A percentile compares a stretch with the other conserved stretches of the same genome.
Evolutionary conservation across 1,284 basidiomycete species (phyloP).

Genomic region (Caloboletus firmus): DNA sequence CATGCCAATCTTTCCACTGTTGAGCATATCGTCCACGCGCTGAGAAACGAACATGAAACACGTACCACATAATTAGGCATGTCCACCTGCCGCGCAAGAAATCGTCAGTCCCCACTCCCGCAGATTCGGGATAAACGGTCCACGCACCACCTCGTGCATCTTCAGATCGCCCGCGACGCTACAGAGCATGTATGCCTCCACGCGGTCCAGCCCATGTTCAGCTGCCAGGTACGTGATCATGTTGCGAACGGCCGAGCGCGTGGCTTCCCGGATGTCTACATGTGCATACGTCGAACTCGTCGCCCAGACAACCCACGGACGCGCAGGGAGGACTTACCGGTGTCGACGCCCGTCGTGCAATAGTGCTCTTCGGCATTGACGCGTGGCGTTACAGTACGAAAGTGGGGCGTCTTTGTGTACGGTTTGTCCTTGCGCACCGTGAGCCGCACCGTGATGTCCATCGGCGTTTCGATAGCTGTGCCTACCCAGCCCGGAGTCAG

Average conservation of each 20-base stretch:
- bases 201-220: constrained; percentile 43
- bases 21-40: not conserved
- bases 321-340: constrained; percentile 31
- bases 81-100: constrained; percentile 46
- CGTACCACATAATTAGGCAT: constrained; percentile 66
- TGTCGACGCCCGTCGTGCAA: constrained; percentile 56
- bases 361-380: constrained; percentile 46
- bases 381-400: constrained; percentile 35
- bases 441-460: constrained; percentile 54
- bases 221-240: constrained; percentile 54
- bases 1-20: constrained; percentile 29
- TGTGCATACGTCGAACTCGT: not conserved
- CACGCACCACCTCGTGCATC: constrained; percentile 61
- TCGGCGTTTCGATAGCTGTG: constrained; percentile 62
- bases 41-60: constrained; percentile 2
- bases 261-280: constrained; percentile 53
- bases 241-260: constrained; percentile 51
- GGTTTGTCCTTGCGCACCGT: constrained; percentile 56
- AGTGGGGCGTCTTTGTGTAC: constrained; percentile 60
- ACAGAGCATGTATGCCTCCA: constrained; percentile 60
- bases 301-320: not conserved
- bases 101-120: not conserved
- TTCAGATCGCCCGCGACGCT: constrained; percentile 59
- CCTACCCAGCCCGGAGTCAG: constrained; percentile 34
- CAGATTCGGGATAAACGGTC: not conserved